phyloP scores from a whole-genome alignment of 2,329 filamentous ascomycete genomes.

The Myriosclerotinia duriaeana region DNA sequence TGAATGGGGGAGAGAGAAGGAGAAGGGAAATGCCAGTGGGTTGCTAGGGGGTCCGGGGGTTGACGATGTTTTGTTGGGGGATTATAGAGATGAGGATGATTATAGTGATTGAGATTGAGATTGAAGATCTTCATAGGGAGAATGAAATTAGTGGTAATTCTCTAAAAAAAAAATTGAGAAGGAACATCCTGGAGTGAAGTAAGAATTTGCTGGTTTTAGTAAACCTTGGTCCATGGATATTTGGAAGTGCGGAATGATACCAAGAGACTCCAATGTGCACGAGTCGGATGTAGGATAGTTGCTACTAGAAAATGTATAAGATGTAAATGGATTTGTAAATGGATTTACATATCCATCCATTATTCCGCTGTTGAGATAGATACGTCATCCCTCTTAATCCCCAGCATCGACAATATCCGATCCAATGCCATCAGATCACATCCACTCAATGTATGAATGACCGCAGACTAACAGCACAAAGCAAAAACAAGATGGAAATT shows the following conservation, averaged over 20 bases:
- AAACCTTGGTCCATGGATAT: neutral
- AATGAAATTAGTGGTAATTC: neutral
- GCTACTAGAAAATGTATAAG: neutral
- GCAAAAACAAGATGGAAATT: no score
- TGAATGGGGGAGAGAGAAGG: conserved; percentile 68
- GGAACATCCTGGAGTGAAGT: neutral
- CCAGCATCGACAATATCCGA: no score
- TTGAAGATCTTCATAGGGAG: neutral
- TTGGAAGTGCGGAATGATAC: neutral
- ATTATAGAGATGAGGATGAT: conserved; percentile 67
- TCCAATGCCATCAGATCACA: no score
- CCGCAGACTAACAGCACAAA: no score
- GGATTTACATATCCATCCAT: no score
- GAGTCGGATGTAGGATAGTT: conserved; percentile 10
- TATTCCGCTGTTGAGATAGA: no score
- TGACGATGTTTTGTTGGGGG: conserved; percentile 74
- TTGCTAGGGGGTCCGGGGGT: conserved; percentile 52
- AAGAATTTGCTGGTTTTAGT: neutral
- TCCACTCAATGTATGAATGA: no score
- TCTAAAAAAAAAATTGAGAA: neutral
- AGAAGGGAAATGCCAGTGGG: conserved; percentile 41
- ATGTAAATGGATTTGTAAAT: no score
- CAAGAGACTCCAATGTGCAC: no score
- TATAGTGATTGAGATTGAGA: conserved; percentile 46
- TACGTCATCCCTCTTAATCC: no score